Evolutionary conservation across 371 early-diverging fungal species (phyloP), one percentile per base, ranked within the genome.

Genomic region (Mortierella sp.): DNA sequence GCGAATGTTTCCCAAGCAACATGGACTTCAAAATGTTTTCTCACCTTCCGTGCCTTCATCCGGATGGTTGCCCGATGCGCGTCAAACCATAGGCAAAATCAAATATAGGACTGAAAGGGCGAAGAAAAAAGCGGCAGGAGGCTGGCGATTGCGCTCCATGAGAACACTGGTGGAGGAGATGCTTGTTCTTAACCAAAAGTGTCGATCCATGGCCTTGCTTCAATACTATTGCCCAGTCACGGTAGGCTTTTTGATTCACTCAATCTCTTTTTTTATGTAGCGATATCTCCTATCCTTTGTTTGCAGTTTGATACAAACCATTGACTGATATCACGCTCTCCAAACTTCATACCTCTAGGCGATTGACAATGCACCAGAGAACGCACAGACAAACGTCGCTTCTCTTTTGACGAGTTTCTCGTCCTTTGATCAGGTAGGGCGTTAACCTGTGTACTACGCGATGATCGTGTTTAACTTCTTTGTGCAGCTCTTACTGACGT

Each of bases 131-230:
- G 48, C 70, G 12, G 54, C 82, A 11, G 68, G 68, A 41, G 21
- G 35, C 68, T 86, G 87, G 87, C 56, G 87, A 27, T 32, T 86
- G n/a, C 72, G 87, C 1, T 27, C 48, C 35, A 82, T 82, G 75
- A 76, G 46, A 51, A 14, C 14, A 2, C 41, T 82, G 54, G 82
- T 82, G 3, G 71, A 74, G 18, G 41, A 49, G 1, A 85, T 85
- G 86, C 72, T 85, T 18, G 32, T 74, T 8, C 29, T 71, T 46
- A 75, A 81, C 68, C 38, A 29, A 14, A 54, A 58, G 18, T 82
- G 86, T 43, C 71, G 68, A 43, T 76, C 49, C 35, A 75, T 72
- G 27, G 46, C 55, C 24, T 65, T 85, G 35, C 43, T 85, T 16
- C 76, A 68, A 38, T 56, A 82, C 35, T 77, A 85, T 51, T 85